A percentile compares a stretch with the other conserved stretches of the same genome.
phyloP scores from a whole-genome alignment of 441 rosid genomes.

The Euphorbia corollata region DNA sequence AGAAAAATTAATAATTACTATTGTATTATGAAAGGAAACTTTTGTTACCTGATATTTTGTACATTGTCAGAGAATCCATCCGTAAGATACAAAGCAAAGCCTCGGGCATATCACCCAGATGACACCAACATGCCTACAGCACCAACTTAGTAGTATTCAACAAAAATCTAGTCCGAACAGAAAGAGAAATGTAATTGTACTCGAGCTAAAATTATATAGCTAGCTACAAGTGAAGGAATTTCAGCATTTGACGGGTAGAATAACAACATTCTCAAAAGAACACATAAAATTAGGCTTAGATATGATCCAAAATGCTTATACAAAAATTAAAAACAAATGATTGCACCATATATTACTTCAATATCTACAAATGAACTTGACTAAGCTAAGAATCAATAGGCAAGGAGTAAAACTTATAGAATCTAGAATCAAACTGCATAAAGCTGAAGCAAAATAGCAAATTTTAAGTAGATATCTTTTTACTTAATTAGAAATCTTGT shows the following conservation, averaged over 20 bases:
- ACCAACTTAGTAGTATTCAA: constrained; percentile 17
- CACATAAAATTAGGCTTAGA: neutral
- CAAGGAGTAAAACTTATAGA: neutral
- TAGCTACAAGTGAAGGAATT: neutral
- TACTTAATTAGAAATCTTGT: neutral
- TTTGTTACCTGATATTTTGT: constrained; percentile 62
- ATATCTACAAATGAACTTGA: neutral
- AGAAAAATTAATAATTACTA: neutral
- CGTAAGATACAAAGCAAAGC: constrained; percentile 75
- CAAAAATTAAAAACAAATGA: neutral
- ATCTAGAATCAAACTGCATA: neutral
- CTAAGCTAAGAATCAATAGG: neutral
- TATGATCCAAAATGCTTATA: neutral
- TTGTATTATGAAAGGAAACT: neutral
- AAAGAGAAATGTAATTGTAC: neutral
- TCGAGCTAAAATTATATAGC: neutral
- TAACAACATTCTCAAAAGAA: neutral
- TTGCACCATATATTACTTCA: neutral
- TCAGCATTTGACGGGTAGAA: too few relatives aligned
- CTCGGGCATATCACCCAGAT: constrained; percentile 49
- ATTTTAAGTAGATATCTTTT: neutral
- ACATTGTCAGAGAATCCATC: constrained; percentile 58
- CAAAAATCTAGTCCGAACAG: constrained; percentile 8
- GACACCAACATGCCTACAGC: constrained; percentile 88
- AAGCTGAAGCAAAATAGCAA: neutral